Evolutionary conservation across 768 basidiomycete genomes (phyloP).

Genomic region (Calocera viscosa): DNA sequence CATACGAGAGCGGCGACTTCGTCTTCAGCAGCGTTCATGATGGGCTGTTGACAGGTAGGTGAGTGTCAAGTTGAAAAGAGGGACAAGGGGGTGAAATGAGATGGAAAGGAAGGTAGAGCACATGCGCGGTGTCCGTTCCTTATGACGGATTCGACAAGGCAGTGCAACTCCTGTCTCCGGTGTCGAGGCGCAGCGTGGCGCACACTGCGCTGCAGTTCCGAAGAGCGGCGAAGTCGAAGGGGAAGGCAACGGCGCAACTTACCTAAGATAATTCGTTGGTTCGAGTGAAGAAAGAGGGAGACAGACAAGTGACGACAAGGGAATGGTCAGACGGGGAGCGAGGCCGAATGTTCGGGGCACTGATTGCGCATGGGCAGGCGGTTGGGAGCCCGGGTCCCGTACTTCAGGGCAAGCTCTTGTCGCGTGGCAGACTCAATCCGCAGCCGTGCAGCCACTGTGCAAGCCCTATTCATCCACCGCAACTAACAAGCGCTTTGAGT

Average conservation of each 20-base stretch:
- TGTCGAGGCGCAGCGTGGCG: neutral
- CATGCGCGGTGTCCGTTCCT: neutral
- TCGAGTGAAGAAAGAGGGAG: neutral
- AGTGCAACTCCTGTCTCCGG: slow-evolving; percentile 5
- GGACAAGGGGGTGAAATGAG: neutral
- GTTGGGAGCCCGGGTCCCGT: neutral
- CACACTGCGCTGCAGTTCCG: slow-evolving; percentile 1
- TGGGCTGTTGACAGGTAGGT: neutral
- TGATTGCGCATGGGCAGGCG: neutral
- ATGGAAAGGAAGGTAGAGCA: neutral
- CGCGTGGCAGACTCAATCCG: slow-evolving; percentile 1
- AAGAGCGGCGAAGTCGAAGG: neutral
- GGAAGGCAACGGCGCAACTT: neutral
- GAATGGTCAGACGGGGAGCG: neutral
- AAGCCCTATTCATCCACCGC: too few relatives aligned
- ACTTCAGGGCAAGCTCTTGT: slow-evolving; percentile 4
- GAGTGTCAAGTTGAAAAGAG: neutral
- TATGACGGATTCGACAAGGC: slow-evolving; percentile 2
- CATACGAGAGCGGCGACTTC: slow-evolving; percentile 48
- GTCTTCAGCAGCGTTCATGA: slow-evolving; percentile 32
- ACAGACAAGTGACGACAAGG: neutral
- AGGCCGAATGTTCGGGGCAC: neutral
- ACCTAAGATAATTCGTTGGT: neutral
- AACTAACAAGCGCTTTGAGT: too few relatives aligned
- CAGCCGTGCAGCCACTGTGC: too few relatives aligned